A percentile compares a stretch with the other conserved stretches of the same genome.
Conservation (phyloP, 1,284 basidiomycete species). For the Rhodotorula sp. region DNA sequence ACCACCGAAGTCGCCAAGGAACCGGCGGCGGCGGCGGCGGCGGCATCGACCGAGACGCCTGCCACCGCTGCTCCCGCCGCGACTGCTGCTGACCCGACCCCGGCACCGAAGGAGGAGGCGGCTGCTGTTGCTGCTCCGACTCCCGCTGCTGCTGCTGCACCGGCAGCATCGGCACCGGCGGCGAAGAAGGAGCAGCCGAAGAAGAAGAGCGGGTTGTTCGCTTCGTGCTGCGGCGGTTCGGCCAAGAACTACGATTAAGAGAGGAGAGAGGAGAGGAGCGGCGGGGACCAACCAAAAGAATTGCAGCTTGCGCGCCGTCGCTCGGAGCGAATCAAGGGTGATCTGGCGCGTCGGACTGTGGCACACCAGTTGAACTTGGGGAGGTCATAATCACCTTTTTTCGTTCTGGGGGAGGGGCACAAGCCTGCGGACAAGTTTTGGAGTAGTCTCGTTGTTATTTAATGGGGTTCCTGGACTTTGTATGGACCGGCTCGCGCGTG, state of each 20-base stretch:
- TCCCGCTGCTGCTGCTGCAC: neutral
- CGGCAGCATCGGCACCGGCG: neutral
- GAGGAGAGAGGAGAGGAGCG: neutral
- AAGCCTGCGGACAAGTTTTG: too few species aligned
- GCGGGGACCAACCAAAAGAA: neutral
- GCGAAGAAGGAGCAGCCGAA: slow-evolving; percentile 17
- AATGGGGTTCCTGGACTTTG: too few species aligned
- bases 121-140: neutral
- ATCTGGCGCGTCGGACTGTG: too few species aligned
- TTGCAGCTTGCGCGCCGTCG: too few species aligned
- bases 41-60: neutral
- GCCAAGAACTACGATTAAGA: slow-evolving; percentile 29
- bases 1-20: slow-evolving; percentile 6
- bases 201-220: slow-evolving; percentile 36
- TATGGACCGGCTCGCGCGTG: too few species aligned
- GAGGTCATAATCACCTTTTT: too few species aligned
- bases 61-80: neutral
- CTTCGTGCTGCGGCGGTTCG: slow-evolving; percentile 30
- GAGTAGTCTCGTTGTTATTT: too few species aligned
- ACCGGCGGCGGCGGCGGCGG: neutral
- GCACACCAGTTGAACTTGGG: too few species aligned
- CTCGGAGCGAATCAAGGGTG: too few species aligned
- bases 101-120: neutral
- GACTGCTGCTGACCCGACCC: neutral
- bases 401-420: too few species aligned